Percentiles rank a stretch among this genome's conserved stretches.
Evolutionary conservation across 148 eudicot genomes (phyloP).

Genomic region (Silene latifolia): DNA sequence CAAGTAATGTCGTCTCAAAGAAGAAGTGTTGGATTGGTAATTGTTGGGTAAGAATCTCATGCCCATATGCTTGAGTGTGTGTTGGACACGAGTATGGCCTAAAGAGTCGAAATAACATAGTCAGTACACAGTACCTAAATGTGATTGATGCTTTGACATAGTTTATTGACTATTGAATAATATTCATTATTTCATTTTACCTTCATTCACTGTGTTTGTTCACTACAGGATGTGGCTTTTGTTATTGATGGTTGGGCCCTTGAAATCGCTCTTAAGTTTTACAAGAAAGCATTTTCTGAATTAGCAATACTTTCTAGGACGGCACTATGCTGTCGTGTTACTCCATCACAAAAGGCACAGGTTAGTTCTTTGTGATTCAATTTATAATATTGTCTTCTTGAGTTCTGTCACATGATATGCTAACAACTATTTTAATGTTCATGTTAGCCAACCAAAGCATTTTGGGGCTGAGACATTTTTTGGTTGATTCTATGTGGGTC

Average conservation of each 20-base stretch:
- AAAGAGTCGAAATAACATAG: background rate
- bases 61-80: background rate
- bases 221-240: conserved; percentile 85
- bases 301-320: conserved; percentile 87
- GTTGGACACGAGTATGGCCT: background rate
- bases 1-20: background rate
- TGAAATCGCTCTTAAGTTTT: conserved; percentile 77
- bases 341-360: conserved; percentile 99
- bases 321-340: conserved; percentile 96
- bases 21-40: background rate
- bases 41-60: background rate
- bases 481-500: background rate
- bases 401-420: background rate
- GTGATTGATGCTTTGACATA: background rate
- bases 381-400: conserved; percentile 7
- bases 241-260: conserved; percentile 99
- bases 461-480: background rate
- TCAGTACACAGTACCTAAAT: background rate
- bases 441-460: background rate
- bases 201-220: background rate
- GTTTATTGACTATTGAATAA: background rate
- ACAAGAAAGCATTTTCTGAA: conserved; percentile 75
- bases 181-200: background rate
- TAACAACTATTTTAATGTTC: background rate
- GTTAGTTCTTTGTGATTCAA: conserved; percentile 30